Conservation (phyloP, 805 yeast genomes). For the Kodamaea hsintzibuensis region DNA sequence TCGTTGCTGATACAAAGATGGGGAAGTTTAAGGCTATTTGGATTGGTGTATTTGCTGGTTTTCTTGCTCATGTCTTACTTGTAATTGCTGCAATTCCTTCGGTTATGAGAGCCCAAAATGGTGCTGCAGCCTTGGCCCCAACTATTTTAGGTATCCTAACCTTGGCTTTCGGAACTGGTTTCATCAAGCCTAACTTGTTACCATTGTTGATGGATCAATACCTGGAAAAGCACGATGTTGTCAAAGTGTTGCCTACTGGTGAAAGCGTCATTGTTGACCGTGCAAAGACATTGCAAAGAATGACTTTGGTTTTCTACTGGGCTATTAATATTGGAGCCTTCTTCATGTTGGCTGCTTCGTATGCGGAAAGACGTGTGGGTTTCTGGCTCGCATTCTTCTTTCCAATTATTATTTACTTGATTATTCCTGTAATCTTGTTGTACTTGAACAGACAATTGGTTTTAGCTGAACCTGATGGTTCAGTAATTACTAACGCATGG, state of each 20-base stretch:
- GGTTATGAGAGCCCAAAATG: constrained; percentile 28
- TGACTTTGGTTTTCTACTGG: constrained; percentile 52
- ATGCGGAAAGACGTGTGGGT: constrained; percentile 52
- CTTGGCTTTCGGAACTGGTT: constrained; percentile 51
- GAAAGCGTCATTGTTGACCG: constrained; percentile 61
- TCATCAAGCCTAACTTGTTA: constrained; percentile 54
- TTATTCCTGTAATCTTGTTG: constrained; percentile 31
- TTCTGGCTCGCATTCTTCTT: constrained; percentile 56
- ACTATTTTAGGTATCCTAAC: constrained; percentile 42
- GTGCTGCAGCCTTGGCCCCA: constrained; percentile 36
- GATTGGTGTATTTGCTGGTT: constrained; percentile 50
- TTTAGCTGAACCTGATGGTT: constrained; percentile 42
- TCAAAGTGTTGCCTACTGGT: constrained; percentile 59
- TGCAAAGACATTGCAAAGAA: constrained; percentile 42
- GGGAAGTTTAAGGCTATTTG: constrained; percentile 52
- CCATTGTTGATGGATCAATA: constrained; percentile 50
- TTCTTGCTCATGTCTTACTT: constrained; percentile 48
- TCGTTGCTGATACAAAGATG: constrained; percentile 47
- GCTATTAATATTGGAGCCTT: constrained; percentile 57
- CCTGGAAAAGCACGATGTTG: constrained; percentile 58
- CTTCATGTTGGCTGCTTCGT: constrained; percentile 52
- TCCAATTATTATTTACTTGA: constrained; percentile 37
- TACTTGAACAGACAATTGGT: constrained; percentile 29
- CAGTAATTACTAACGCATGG: constrained; percentile 45
- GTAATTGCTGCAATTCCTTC: constrained; percentile 50